Evolutionary conservation across 768 basidiomycete species (phyloP).

Genomic region (Lactarius deliciosus): DNA sequence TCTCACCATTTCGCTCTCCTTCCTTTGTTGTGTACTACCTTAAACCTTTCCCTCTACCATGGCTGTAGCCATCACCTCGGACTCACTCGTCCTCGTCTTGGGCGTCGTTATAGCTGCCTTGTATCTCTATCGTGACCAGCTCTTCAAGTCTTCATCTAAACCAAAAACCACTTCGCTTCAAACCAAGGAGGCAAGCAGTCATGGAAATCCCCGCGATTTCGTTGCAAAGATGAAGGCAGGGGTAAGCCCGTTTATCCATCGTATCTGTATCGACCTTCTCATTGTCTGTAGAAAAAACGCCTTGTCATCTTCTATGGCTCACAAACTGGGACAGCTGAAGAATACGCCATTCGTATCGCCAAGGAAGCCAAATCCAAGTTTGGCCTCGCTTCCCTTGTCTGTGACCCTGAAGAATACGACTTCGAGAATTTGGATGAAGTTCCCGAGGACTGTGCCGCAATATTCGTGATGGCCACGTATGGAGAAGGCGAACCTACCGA

Average conservation of each 20-base stretch:
- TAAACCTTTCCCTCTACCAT: conserved; percentile 37
- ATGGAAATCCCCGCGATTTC: conserved; percentile 91
- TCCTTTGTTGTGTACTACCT: conserved; percentile 14
- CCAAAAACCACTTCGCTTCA: conserved; percentile 52
- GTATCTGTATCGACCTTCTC: conserved; percentile 16
- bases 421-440: conserved; percentile 93
- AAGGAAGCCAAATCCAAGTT: conserved; percentile 98
- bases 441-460: conserved; percentile 81
- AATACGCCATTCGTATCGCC: conserved; percentile 95
- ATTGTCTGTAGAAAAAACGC: conserved; percentile 77
- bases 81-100: conserved; percentile 67
- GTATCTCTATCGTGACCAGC: conserved; percentile 82
- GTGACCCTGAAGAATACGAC: conserved; percentile 98
- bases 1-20: conserved; percentile 14
- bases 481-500: conserved; percentile 99
- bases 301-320: conserved; percentile 97
- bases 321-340: conserved; percentile 97
- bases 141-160: conserved; percentile 62
- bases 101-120: conserved; percentile 74
- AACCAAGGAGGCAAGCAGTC: conserved; percentile 50
- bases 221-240: conserved; percentile 91
- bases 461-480: conserved; percentile 98
- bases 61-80: conserved; percentile 65
- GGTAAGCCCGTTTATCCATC: conserved; percentile 50
- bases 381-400: conserved; percentile 92